Conservation (phyloP, 345 rosid genomes). For the Eucalyptus cladocalyx region DNA sequence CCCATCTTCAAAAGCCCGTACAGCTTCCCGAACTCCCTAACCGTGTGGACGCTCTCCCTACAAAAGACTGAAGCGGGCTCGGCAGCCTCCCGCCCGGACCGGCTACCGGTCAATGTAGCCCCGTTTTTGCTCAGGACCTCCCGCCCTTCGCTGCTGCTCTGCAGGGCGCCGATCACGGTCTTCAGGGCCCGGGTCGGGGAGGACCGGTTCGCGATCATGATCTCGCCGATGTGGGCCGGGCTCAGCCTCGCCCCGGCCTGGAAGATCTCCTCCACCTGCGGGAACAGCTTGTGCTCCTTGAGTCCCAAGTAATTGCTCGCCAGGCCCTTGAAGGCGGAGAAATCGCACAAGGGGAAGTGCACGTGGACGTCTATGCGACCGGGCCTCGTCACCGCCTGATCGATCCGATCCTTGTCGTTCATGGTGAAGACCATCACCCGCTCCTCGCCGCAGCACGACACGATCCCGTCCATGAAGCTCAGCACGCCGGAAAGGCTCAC, state of each 20-base stretch:
- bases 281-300: conserved; percentile 85
- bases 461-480: conserved; percentile 62
- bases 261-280: conserved; percentile 81
- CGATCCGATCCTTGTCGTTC: conserved; percentile 23
- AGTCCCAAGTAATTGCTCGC: conserved; percentile 69
- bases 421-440: conserved; percentile 50
- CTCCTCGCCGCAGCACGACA: conserved; percentile 48
- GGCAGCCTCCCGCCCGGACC: conserved; percentile 20
- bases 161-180: conserved; percentile 68
- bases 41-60: conserved; percentile 38
- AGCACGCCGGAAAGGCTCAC: conserved; percentile 30
- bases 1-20: conserved; percentile 54
- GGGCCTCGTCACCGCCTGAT: conserved; percentile 29
- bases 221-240: conserved; percentile 84
- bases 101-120: conserved; percentile 9
- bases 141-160: conserved; percentile 52
- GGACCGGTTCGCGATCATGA: conserved; percentile 81
- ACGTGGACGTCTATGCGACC: conserved; percentile 83
- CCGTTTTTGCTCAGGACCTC: conserved; percentile 17
- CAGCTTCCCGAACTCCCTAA: conserved; percentile 54
- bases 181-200: conserved; percentile 97
- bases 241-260: conserved; percentile 69
- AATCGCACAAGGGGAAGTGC: conserved; percentile 76
- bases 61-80: conserved; percentile 31
- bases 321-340: conserved; percentile 61